Base-by-base conservation (phyloP, 2,329 filamentous ascomycete genomes). In the Camillea tinctor region DNA sequence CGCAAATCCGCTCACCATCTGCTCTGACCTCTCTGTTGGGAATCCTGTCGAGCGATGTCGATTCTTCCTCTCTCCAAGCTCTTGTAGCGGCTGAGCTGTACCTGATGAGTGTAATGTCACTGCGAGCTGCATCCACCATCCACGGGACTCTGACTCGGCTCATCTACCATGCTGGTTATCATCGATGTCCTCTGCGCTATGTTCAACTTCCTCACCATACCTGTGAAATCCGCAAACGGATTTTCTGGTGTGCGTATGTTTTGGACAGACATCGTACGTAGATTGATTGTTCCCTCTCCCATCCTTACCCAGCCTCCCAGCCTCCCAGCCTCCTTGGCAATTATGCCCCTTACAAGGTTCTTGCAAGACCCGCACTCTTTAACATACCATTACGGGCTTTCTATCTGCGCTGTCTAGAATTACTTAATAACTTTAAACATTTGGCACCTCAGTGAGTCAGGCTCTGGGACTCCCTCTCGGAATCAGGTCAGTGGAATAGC, bases 141-240 rank as follows among this genome's bases (percentile, higher is more conserved):
- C 78, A 79, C 22, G 81, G 81, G 4, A 73, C 78, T 20, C 71
- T 83, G 6, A 70, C 78, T 3, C 77, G 80, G 50, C 75, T 77
- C 5, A 75, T 83, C 52, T 78, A 80, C 22, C 80, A 82, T 63
- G 76, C 79, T 1, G 81, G 81, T 4, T 73, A 83, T 6, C 81
- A 84, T 64, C 74, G 81, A 2, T 83, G 81, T 62, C 81, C 81
- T 0, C 78, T 79, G 58, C 79, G 81, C 6, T 84, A 82, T 60
- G 72, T 72, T 9, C 74, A 81, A 55, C 73, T 82, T 9, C 75
- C 77, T 1, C 55, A 49, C 1, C 65, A 69, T 9, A 64, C 63
- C 17, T 63, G 72, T 11, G 69, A 73, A 13, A 74, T 78, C 20
- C 71, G 76, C 15, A 76, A 78, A 59, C 68, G 76, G n/a, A 71